Evolutionary conservation across 2,329 filamentous ascomycete genomes (phyloP).

Genomic region (Neurospora crassa): DNA sequence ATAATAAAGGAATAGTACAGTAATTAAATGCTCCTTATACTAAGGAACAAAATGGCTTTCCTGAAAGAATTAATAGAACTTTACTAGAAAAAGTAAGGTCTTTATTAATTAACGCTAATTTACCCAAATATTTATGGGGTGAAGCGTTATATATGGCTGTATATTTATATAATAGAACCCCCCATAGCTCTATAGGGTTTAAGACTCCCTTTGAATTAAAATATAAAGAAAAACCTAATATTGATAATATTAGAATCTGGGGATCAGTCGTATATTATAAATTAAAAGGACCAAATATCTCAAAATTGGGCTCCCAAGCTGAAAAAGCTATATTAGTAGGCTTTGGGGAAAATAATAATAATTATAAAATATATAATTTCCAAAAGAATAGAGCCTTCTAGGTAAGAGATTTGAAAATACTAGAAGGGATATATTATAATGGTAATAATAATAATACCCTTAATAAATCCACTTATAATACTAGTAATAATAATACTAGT

Average conservation of each 20-base stretch:
- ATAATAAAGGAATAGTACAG: not conserved
- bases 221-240: not conserved
- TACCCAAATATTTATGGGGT: not conserved
- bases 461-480: not conserved
- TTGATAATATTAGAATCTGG: not conserved
- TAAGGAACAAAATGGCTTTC: not conserved
- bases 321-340: not conserved
- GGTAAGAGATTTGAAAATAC: not conserved
- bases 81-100: constrained; percentile 1
- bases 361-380: not conserved
- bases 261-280: not conserved
- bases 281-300: not conserved
- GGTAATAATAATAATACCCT: not conserved
- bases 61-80: not conserved
- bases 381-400: not conserved
- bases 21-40: not conserved
- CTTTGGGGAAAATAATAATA: not conserved
- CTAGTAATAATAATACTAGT: not conserved
- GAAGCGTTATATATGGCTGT: not conserved
- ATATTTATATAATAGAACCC: constrained; percentile 1
- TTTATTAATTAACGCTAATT: not conserved
- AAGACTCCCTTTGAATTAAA: constrained; percentile 1
- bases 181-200: not conserved
- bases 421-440: not conserved
- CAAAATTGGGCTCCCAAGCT: not conserved